phyloP scores from a whole-genome alignment of 768 basidiomycete species.

The Krasilnikovozyma curviuscula region DNA sequence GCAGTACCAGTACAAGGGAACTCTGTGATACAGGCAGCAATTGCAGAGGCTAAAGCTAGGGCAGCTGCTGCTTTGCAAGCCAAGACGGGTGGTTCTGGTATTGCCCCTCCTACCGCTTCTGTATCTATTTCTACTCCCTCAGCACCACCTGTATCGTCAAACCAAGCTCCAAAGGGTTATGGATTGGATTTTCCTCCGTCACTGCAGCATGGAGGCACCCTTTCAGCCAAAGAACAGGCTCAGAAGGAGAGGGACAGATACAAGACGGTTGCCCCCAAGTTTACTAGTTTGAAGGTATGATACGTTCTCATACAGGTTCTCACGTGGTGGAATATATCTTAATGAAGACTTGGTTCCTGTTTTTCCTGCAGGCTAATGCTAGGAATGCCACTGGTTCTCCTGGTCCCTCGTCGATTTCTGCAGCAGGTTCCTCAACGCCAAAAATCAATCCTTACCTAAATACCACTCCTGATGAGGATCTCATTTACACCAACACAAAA shows the following conservation, averaged over 20 bases:
- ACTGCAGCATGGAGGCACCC: too few species aligned
- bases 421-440: conserved; percentile 22
- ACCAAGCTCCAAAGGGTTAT: too few species aligned
- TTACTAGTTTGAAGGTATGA: conserved; percentile 72
- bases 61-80: too few species aligned
- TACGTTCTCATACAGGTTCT: not conserved
- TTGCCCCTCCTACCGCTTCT: too few species aligned
- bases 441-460: conserved; percentile 48
- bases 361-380: conserved; percentile 41
- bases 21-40: too few species aligned
- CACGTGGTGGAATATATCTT: not conserved
- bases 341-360: not conserved
- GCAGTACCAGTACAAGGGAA: too few species aligned
- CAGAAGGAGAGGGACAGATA: conserved; percentile 70
- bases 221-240: too few species aligned
- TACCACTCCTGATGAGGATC: conserved; percentile 29
- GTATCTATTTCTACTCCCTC: too few species aligned
- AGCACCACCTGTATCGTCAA: too few species aligned
- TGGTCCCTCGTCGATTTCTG: conserved; percentile 34
- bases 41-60: too few species aligned
- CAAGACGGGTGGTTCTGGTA: too few species aligned
- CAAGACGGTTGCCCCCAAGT: conserved; percentile 98
- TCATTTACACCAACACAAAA: conserved; percentile 12
- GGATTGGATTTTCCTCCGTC: too few species aligned
- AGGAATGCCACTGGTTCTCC: conserved; percentile 39